Conservation (phyloP, 2,329 filamentous ascomycete genomes). For the Thielaviopsis cerberus region DNA sequence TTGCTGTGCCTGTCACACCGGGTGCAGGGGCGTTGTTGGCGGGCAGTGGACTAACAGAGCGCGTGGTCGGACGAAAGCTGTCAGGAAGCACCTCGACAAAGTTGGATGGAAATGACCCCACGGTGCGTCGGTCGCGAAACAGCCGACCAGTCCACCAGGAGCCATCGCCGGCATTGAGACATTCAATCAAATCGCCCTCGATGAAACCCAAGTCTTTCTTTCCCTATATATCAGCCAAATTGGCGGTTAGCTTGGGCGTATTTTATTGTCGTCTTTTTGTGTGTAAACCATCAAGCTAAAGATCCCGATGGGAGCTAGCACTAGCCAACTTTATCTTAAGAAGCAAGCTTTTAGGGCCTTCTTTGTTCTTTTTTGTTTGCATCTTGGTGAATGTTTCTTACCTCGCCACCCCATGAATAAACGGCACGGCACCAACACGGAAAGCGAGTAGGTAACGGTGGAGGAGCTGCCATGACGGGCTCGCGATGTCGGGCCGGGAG, state of each 20-base stretch:
- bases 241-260: neutral
- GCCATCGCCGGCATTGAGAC: slow-evolving; percentile 89
- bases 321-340: neutral
- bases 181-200: slow-evolving; percentile 95
- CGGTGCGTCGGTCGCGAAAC: slow-evolving; percentile 71
- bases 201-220: slow-evolving; percentile 93
- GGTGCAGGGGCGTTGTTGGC: slow-evolving; percentile 31
- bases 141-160: slow-evolving; percentile 96
- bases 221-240: slow-evolving; percentile 29
- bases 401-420: slow-evolving; percentile 87
- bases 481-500: neutral
- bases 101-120: slow-evolving; percentile 90
- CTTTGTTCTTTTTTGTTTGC: neutral
- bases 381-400: slow-evolving; percentile 17
- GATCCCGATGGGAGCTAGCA: neutral
- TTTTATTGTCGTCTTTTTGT: neutral
- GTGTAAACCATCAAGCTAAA: neutral
- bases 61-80: slow-evolving; percentile 57
- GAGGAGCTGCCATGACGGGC: slow-evolving; percentile 32
- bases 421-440: slow-evolving; percentile 83
- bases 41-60: slow-evolving; percentile 42
- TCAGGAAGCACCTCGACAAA: slow-evolving; percentile 83
- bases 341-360: neutral
- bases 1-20: slow-evolving; percentile 22
- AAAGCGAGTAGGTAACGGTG: slow-evolving; percentile 54